phyloP scores from a whole-genome alignment of 352 stramenopile species.

The Salisapilia sapeloensis region DNA sequence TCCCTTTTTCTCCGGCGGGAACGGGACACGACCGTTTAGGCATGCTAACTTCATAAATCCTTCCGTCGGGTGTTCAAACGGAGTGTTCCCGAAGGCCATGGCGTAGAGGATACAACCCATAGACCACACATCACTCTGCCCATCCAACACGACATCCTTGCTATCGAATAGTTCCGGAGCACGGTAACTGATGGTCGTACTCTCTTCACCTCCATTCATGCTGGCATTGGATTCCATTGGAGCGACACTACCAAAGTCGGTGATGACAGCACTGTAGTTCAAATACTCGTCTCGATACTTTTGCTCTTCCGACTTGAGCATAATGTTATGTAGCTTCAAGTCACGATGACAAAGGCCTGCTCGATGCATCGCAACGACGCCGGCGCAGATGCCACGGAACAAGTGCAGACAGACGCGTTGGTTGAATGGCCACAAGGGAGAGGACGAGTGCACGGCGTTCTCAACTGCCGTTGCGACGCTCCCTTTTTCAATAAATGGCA shows the following conservation, averaged over 20 bases:
- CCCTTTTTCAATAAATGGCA: slow-evolving; percentile 72
- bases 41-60: slow-evolving; percentile 75
- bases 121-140: slow-evolving; percentile 74
- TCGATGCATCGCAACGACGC: slow-evolving; percentile 52
- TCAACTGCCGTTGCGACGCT: slow-evolving; percentile 68
- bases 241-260: slow-evolving; percentile 71
- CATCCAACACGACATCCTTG: slow-evolving; percentile 43
- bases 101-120: slow-evolving; percentile 68
- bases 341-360: slow-evolving; percentile 73
- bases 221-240: slow-evolving; percentile 57
- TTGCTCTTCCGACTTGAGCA: slow-evolving; percentile 45
- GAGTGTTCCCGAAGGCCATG: slow-evolving; percentile 74
- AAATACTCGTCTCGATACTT: no score
- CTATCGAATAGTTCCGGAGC: slow-evolving; percentile 74
- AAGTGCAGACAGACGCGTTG: slow-evolving; percentile 66
- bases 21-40: slow-evolving; percentile 59
- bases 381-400: slow-evolving; percentile 71
- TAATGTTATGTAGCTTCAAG: slow-evolving; percentile 73
- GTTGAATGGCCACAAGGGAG: slow-evolving; percentile 67
- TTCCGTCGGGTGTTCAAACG: slow-evolving; percentile 51
- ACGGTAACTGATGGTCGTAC: slow-evolving; percentile 68
- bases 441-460: slow-evolving; percentile 37
- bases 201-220: no score
- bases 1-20: slow-evolving; percentile 61
- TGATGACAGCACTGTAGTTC: slow-evolving; percentile 67